phyloP scores from a whole-genome alignment of 352 stramenopile genomes.

The Plasmopara viticola region DNA sequence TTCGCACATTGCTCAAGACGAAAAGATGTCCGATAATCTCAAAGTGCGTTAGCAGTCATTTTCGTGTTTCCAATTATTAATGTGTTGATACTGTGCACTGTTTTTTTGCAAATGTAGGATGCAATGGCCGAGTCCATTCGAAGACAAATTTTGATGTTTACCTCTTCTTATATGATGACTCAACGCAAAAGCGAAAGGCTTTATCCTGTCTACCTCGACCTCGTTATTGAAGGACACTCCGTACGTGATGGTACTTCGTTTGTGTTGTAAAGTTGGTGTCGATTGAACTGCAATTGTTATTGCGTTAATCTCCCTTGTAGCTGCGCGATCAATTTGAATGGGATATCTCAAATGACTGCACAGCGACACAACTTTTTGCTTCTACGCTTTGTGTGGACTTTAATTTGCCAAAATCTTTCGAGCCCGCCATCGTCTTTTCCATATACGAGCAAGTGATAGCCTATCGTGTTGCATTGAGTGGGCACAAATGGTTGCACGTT shows the following conservation, averaged over 20 bases:
- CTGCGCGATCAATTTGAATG: slow-evolving; percentile 77
- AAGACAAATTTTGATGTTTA: slow-evolving; percentile 59
- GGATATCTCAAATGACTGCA: slow-evolving; percentile 55
- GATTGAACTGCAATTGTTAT: not conserved
- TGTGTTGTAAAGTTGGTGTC: not conserved
- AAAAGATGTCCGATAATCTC: slow-evolving; percentile 44
- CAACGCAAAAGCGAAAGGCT: slow-evolving; percentile 22
- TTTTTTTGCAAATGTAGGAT: slow-evolving; percentile 22
- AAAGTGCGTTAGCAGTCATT: slow-evolving; percentile 17
- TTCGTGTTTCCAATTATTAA: not conserved
- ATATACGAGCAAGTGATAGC: slow-evolving; percentile 67
- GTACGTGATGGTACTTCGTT: slow-evolving; percentile 25
- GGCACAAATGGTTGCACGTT: slow-evolving; percentile 38
- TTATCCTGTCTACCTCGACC: slow-evolving; percentile 64
- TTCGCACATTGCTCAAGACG: slow-evolving; percentile 50
- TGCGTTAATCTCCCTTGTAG: slow-evolving; percentile 15
- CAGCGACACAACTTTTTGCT: slow-evolving; percentile 46
- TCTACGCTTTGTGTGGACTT: slow-evolving; percentile 49
- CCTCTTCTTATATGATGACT: slow-evolving; percentile 29
- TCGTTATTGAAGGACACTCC: slow-evolving; percentile 58
- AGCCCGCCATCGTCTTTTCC: slow-evolving; percentile 61
- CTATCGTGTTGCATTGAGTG: slow-evolving; percentile 48
- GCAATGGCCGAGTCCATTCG: slow-evolving; percentile 68
- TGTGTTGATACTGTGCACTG: no score
- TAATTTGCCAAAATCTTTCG: slow-evolving; percentile 44